Base-by-base conservation (phyloP, 371 early-diverging fungal species). In the Dentiscutata heterogama region DNA sequence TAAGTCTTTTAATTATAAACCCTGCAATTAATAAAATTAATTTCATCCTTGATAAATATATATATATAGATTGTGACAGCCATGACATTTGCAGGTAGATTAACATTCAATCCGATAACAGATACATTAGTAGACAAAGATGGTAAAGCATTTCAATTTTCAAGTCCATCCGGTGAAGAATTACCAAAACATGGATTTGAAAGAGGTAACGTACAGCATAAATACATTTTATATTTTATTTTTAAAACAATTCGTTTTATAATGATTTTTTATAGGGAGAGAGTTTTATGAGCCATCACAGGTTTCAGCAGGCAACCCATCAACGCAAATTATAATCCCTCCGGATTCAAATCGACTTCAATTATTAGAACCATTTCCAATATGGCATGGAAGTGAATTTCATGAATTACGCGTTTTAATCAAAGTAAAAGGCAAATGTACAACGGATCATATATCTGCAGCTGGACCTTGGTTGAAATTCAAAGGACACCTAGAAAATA, bases 401-500 rank as follows among this genome's bases (percentile, higher is more conserved):
- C 85, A 91, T 79, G 84, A 93, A 75, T 86, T 95, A 42, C 91
- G 91, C 25, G 94, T 98, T 22, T 88, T 98, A 72, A 90, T 97
- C 84, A 97, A 97, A 86, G 98, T 96, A 64, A 91, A 96, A 88
- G 99, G 99, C 84, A 98, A 98, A 87, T 98, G 99, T 89, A 98
- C 99, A 7, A 98, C 99, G 6, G 98, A 98, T 88, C 98, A 98
- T 85, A 98, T 98, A 84, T 95, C 96, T 71, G 70, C 95, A 27
- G 98, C 97, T 64, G 98, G 98, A 46, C 96, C 95, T 39, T 98
- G 99, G 98, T 90, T 98, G 83, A 98, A 98, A 87, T 98, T 96
- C 91, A 95, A 96, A 88, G 98, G 98, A 6, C 99, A 98, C 85
- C 87, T 98, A 84, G 95, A 97, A 87, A 98, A 98, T 90, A 96